Percentiles rank a stretch among this genome's conserved stretches.
phyloP scores from a whole-genome alignment of 768 basidiomycete genomes.

The Pleurotus djamor region DNA sequence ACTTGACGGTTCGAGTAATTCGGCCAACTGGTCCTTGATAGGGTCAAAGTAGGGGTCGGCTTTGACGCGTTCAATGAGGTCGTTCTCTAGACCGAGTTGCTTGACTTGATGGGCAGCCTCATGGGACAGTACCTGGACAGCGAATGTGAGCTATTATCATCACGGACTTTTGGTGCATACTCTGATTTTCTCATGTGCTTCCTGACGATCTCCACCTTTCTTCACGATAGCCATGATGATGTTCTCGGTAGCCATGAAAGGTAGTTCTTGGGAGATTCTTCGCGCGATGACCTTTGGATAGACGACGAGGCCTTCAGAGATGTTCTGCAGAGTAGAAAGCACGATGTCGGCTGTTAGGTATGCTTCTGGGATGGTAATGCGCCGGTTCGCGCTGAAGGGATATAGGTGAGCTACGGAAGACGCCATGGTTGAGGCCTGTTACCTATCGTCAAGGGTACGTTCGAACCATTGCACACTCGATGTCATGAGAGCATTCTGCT shows the following conservation, averaged over 20 bases:
- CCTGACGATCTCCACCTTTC: slow-evolving; percentile 92
- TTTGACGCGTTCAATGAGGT: slow-evolving; percentile 86
- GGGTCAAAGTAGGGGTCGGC: slow-evolving; percentile 86
- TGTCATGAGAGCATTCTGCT: slow-evolving; percentile 97
- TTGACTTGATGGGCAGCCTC: slow-evolving; percentile 95
- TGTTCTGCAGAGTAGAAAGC: slow-evolving; percentile 92
- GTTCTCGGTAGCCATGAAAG: slow-evolving; percentile 99
- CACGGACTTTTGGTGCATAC: slow-evolving; percentile 30
- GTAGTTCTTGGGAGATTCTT: slow-evolving; percentile 90
- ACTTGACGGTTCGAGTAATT: slow-evolving; percentile 77
- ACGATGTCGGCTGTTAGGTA: slow-evolving; percentile 98
- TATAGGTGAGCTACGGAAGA: neutral
- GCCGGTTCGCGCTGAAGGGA: slow-evolving; percentile 80
- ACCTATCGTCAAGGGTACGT: slow-evolving; percentile 96
- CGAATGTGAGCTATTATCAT: too few relatives aligned
- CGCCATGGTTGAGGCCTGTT: slow-evolving; percentile 3
- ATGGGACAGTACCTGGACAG: slow-evolving; percentile 78
- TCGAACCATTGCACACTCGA: slow-evolving; percentile 97
- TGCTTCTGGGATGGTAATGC: slow-evolving; percentile 94
- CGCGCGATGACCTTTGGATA: slow-evolving; percentile 95
- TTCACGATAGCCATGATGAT: slow-evolving; percentile 99
- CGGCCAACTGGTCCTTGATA: slow-evolving; percentile 78
- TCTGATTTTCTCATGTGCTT: slow-evolving; percentile 94
- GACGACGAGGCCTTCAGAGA: slow-evolving; percentile 98
- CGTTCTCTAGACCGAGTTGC: slow-evolving; percentile 91